Evolutionary conservation across 2,329 filamentous ascomycete genomes (phyloP).

Genomic region (Leptographium lundbergii): DNA sequence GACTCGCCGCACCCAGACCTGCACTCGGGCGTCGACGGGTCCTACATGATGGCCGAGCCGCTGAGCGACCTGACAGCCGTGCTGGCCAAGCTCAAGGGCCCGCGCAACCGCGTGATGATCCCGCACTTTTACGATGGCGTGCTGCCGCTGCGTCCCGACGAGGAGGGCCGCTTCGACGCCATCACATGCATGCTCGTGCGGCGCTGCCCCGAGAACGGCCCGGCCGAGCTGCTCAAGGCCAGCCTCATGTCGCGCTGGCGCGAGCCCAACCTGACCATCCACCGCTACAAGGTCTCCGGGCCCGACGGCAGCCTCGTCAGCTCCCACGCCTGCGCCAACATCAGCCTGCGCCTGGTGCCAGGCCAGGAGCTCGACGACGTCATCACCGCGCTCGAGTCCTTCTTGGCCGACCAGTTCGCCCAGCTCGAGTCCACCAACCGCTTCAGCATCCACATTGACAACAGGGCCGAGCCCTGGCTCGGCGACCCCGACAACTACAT

Average conservation of each 20-base stretch:
- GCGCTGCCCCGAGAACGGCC: conserved; percentile 30
- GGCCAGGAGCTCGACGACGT: conserved; percentile 81
- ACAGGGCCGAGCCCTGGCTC: conserved; percentile 91
- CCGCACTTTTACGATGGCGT: conserved; percentile 84
- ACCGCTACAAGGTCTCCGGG: conserved; percentile 84
- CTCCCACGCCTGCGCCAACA: conserved; percentile 71
- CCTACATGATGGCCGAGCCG: conserved; percentile 77
- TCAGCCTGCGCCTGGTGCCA: conserved; percentile 85
- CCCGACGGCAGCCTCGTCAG: conserved; percentile 89
- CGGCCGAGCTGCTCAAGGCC: conserved; percentile 59
- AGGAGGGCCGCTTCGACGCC: conserved; percentile 70
- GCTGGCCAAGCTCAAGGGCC: conserved; percentile 69
- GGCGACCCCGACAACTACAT: conserved; percentile 85
- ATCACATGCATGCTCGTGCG: conserved; percentile 67
- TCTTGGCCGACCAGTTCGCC: conserved; percentile 58
- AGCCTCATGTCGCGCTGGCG: conserved; percentile 91
- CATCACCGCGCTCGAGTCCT: conserved; percentile 51
- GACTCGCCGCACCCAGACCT: conserved; percentile 78
- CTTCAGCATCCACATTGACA: conserved; percentile 73
- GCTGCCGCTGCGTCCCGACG: conserved; percentile 58
- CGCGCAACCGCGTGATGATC: conserved; percentile 68
- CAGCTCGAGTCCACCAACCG: conserved; percentile 68
- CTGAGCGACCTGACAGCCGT: conserved; percentile 82
- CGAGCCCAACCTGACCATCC: conserved; percentile 86
- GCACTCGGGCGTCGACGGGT: conserved; percentile 95